Evolutionary conservation across 805 yeast species (phyloP), one percentile per base, ranked within the genome.

Genomic region (Candida rishiriensis): DNA sequence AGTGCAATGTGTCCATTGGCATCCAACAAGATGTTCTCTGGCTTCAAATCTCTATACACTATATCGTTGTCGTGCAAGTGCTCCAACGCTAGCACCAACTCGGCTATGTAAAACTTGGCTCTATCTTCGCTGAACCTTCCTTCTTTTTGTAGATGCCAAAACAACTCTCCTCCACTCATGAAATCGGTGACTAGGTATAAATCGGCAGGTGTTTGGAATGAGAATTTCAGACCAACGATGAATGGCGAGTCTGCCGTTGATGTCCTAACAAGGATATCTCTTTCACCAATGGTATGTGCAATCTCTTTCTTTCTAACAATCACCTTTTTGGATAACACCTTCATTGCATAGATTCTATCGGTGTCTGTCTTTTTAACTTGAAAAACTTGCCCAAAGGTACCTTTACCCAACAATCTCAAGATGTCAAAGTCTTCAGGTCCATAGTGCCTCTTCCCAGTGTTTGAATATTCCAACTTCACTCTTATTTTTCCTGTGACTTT

Each of bases 1-100:
- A 93, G 73, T 1, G 97, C 97, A 57, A 93, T 88, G 64, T 93
- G 97, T 14, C 99, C 99, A 66, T 89, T 88, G 11, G 97, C 97
- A 68, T 93, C 99, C 43, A 93, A 71, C 53, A 93, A 68, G 51
- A 93, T 93, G 65, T 93, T 93, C 68, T 93, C 99, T 1, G 99
- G 99, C 68, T 93, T 93, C 61, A 93, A 76, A 68, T 93, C 99
- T 62, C 99, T 82, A 68, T 93, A 93, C 47, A 93, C 97, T 55
- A 93, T 91, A 55, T 87, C 97, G 64, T 89, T 88, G 62, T 91
- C 95, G 62, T 93, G 99, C 54, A 93, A 74, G 63, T 89, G 96
- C 68, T 93, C 97, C 50, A 93, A 72, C 1, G 98, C 97, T 42
- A 91, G 68, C 38, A 93, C 89, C 57, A 93, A 75, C 68, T 93